Evolutionary conservation across 352 stramenopile species (phyloP).

Genomic region (Phytophthora melonis): DNA sequence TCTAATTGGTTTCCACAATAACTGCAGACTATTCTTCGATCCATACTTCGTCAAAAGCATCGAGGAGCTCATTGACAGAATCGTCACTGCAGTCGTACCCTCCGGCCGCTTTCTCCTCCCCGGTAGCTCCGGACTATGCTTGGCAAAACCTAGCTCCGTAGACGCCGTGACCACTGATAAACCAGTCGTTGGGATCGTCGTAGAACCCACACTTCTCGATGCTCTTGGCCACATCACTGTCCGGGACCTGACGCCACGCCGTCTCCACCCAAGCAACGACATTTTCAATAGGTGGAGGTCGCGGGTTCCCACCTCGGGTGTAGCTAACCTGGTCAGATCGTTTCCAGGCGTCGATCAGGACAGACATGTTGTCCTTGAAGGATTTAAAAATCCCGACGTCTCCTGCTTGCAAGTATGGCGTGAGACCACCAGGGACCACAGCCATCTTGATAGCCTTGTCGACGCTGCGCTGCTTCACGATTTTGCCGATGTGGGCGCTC

Average conservation of each 20-base stretch:
- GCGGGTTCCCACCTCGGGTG: conserved; percentile 3
- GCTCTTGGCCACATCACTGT: neutral
- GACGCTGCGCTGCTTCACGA: neutral
- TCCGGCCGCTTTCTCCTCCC: neutral
- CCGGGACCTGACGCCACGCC: neutral
- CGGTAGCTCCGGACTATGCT: neutral
- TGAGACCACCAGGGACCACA: conserved; percentile 22
- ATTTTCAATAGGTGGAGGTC: neutral
- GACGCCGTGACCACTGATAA: neutral
- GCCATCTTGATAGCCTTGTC: conserved; percentile 15
- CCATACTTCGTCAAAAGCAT: conserved; percentile 1
- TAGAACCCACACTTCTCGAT: neutral
- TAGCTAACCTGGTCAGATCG: conserved; percentile 13
- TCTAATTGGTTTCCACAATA: too few species aligned
- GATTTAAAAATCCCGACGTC: conserved; percentile 25
- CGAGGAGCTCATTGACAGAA: neutral
- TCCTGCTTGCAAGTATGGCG: conserved; percentile 22
- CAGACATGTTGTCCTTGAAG: conserved; percentile 22
- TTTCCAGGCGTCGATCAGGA: conserved; percentile 11
- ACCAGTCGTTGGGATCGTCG: neutral
- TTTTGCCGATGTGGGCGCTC: neutral
- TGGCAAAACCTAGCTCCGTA: neutral
- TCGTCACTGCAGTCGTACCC: neutral
- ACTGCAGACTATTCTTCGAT: neutral
- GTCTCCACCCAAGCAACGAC: neutral